Evolutionary conservation across 164 flowering plant species (phyloP).

Genomic region (Protea cynaroides): DNA sequence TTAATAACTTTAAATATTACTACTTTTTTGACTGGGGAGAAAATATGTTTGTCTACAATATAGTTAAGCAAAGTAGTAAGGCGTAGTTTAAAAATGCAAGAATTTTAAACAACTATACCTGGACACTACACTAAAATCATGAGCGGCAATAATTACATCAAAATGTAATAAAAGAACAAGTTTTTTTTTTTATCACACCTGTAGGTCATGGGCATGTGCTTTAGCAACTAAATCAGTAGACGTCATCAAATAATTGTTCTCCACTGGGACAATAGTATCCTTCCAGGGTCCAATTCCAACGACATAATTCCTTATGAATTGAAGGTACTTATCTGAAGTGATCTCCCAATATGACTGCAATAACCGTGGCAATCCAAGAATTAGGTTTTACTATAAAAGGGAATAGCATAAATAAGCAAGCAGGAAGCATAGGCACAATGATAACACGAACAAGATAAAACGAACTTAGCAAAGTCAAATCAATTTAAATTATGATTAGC

Average conservation of each 20-base stretch:
- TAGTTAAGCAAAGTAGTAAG: too few relatives aligned
- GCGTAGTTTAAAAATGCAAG: too few relatives aligned
- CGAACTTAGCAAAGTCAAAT: too few relatives aligned
- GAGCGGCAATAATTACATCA: neutral
- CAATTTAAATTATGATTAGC: too few relatives aligned
- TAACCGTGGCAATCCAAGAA: constrained; percentile 3
- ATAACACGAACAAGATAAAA: too few relatives aligned
- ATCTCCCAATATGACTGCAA: constrained; percentile 83
- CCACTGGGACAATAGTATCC: constrained; percentile 71
- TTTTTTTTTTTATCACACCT: constrained; percentile 37
- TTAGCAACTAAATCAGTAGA: constrained; percentile 87
- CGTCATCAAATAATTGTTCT: constrained; percentile 43
- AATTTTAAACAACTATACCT: too few relatives aligned
- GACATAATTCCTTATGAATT: constrained; percentile 74
- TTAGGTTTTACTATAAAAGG: neutral
- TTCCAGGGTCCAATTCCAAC: constrained; percentile 98
- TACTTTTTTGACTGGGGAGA: too few relatives aligned
- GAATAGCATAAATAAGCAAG: neutral
- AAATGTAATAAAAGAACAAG: neutral
- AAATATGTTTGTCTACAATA: too few relatives aligned
- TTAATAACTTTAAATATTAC: too few relatives aligned
- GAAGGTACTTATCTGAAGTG: constrained; percentile 74
- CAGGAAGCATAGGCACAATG: too few relatives aligned
- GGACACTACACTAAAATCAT: too few relatives aligned
- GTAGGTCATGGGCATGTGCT: constrained; percentile 81